Evolutionary conservation across 441 rosid species (phyloP).

Genomic region (Brassica hybrid): DNA sequence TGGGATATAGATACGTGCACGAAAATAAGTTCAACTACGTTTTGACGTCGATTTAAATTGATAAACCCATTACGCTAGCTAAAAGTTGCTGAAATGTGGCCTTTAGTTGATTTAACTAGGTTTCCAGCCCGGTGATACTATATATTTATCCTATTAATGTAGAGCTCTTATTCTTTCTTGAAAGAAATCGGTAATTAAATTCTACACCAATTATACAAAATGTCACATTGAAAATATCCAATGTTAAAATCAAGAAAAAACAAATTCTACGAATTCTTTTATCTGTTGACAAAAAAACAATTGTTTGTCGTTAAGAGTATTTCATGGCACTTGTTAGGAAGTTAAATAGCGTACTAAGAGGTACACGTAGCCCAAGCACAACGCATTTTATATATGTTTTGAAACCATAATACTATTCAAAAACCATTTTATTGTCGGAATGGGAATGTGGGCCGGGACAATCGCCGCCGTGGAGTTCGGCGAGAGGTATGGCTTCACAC

Average conservation of each 20-base stretch:
- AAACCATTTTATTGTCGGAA: slow-evolving; percentile 16
- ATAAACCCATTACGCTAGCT: background rate
- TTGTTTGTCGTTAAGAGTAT: background rate
- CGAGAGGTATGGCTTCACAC: slow-evolving; percentile 32
- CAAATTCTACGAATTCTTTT: too few relatives aligned
- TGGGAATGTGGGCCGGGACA: slow-evolving; percentile 35
- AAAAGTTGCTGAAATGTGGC: too few relatives aligned
- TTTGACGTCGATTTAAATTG: background rate
- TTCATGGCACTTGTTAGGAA: slow-evolving; percentile 19
- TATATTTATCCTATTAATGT: background rate
- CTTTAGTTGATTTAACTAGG: background rate
- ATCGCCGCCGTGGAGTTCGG: slow-evolving; percentile 42
- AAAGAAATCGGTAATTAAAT: background rate
- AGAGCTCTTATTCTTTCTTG: background rate
- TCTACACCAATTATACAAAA: background rate
- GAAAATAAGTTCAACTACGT: background rate
- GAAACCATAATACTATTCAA: background rate
- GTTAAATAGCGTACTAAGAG: slow-evolving; percentile 8
- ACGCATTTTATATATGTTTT: background rate
- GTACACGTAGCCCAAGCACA: too few relatives aligned
- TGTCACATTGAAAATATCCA: background rate
- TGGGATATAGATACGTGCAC: slow-evolving; percentile 10
- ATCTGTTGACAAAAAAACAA: background rate
- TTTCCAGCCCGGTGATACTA: background rate
- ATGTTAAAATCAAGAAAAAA: background rate